phyloP scores from a whole-genome alignment of 1,139 yeast species.

The Kurtzmaniella natalensis region DNA sequence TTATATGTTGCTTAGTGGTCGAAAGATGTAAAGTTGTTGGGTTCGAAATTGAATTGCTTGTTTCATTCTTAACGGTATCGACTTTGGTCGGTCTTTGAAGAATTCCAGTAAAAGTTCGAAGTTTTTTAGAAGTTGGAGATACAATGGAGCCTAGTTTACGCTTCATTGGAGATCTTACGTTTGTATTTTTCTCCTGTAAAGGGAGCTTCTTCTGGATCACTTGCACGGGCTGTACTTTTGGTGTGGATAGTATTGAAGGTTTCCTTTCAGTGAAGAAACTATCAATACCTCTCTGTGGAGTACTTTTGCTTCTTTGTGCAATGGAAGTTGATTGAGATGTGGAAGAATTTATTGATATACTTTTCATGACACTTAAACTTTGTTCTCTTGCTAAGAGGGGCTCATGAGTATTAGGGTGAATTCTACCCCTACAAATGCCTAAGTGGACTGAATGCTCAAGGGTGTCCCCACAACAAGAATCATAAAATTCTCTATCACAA shows the following conservation, averaged over 20 bases:
- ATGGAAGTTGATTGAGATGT: conserved; percentile 1
- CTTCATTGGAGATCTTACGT: neutral
- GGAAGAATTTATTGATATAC: conserved; percentile 18
- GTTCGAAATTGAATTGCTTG: neutral
- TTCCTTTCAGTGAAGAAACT: conserved; percentile 11
- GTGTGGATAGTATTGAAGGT: conserved; percentile 3
- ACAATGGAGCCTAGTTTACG: neutral
- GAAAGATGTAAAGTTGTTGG: neutral
- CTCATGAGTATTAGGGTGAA: conserved; percentile 62
- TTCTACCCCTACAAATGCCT: conserved; percentile 57
- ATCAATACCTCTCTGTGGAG: conserved; percentile 12
- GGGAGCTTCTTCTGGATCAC: too few species aligned
- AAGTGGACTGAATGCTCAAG: conserved; percentile 44
- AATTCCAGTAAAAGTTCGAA: neutral
- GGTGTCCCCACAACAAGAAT: conserved; percentile 61
- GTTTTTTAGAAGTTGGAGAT: neutral
- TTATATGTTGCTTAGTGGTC: too few species aligned
- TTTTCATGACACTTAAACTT: conserved; percentile 20
- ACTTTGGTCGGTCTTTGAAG: neutral
- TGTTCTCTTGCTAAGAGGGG: conserved; percentile 45
- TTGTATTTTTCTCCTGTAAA: neutral
- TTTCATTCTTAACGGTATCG: neutral
- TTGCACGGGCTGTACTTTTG: too few species aligned
- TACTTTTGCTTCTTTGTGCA: conserved; percentile 10
- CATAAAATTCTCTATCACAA: conserved; percentile 36